Percentiles rank a stretch among this genome's conserved stretches.
Conservation (phyloP, 768 basidiomycete genomes). For the Tylopilus rubrobrunneus region DNA sequence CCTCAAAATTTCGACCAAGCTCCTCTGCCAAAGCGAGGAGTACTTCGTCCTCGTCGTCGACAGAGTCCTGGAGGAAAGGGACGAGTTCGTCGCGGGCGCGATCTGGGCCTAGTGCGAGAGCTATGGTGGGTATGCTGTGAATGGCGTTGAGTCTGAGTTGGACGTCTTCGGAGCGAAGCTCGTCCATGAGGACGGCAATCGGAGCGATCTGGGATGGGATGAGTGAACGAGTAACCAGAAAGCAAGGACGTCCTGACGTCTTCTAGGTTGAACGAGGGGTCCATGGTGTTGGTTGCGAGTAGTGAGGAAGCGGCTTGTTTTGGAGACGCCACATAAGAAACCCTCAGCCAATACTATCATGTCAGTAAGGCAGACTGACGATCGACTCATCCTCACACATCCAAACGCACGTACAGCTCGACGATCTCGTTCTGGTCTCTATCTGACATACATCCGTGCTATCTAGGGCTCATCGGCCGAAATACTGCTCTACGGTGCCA, state of each 20-base stretch:
- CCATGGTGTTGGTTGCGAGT: conserved; percentile 42
- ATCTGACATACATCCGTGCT: not conserved
- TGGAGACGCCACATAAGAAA: conserved; percentile 19
- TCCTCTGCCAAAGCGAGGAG: conserved; percentile 94
- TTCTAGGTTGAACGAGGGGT: conserved; percentile 60
- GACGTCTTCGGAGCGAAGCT: conserved; percentile 96
- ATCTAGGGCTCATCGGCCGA: conserved; percentile 60
- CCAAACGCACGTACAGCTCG: conserved; percentile 45
- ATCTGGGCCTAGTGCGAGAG: conserved; percentile 91
- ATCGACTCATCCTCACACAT: conserved; percentile 52
- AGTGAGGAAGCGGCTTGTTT: conserved; percentile 6
- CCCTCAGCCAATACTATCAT: conserved; percentile 32
- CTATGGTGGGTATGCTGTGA: conserved; percentile 96
- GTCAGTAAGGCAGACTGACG: conserved; percentile 49
- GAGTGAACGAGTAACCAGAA: conserved; percentile 5
- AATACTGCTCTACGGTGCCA: conserved; percentile 79
- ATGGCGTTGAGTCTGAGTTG: conserved; percentile 95
- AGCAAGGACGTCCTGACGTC: conserved; percentile 48
- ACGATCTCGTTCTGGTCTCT: not conserved
- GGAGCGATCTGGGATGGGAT: conserved; percentile 67
- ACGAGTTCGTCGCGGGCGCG: conserved; percentile 94
- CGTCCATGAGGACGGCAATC: conserved; percentile 97
- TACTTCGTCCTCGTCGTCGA: conserved; percentile 99
- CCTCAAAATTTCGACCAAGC: conserved; percentile 85
- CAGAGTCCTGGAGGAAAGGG: conserved; percentile 96